Conservation (phyloP, 2,329 filamentous ascomycete species). For the Fusarium austroafricanum region DNA sequence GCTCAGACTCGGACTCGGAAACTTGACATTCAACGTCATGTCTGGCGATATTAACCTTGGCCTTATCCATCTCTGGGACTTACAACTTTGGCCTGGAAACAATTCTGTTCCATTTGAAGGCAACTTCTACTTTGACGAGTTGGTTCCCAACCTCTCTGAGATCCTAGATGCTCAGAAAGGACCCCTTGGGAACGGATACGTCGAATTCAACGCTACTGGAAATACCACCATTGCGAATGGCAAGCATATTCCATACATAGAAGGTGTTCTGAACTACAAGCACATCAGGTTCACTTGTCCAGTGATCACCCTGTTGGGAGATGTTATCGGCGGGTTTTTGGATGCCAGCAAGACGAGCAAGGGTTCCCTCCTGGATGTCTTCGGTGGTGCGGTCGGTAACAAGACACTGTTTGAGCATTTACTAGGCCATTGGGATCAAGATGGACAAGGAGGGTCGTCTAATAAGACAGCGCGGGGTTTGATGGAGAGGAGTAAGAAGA, state of each 20-base stretch:
- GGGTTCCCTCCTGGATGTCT: constrained; percentile 48
- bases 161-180: constrained; percentile 54
- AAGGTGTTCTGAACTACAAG: constrained; percentile 56
- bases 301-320: constrained; percentile 53
- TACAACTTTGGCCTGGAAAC: constrained; percentile 56
- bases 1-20: constrained; percentile 58
- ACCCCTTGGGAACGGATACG: constrained; percentile 53
- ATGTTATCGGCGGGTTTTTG: constrained; percentile 53
- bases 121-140: constrained; percentile 54
- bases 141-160: constrained; percentile 56
- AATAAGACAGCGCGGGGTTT: neutral
- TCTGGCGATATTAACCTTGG: constrained; percentile 56
- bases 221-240: constrained; percentile 57
- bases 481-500: neutral
- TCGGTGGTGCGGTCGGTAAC: constrained; percentile 55
- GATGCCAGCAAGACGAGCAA: constrained; percentile 38
- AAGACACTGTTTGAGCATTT: constrained; percentile 54
- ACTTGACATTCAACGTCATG: constrained; percentile 59
- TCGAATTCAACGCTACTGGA: constrained; percentile 56
- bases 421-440: constrained; percentile 51
- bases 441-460: neutral
- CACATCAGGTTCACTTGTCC: constrained; percentile 52
- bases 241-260: constrained; percentile 57
- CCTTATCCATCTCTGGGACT: constrained; percentile 52
- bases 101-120: constrained; percentile 57